Base-by-base conservation (phyloP, 1,284 basidiomycete species). In the Cutaneotrichosporon spelunceum region DNA sequence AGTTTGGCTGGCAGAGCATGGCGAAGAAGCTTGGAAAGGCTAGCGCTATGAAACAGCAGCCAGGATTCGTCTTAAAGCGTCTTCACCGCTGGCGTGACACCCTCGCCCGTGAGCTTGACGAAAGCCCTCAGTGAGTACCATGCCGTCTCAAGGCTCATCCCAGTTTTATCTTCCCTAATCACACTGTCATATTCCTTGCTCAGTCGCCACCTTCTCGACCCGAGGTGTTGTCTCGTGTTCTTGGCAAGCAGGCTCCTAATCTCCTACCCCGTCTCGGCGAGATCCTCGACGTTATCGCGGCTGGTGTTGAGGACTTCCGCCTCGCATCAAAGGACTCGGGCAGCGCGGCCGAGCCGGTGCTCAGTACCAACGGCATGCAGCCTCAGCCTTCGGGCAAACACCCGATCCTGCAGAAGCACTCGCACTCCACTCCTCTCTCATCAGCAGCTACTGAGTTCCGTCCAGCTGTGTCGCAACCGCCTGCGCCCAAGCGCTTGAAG, bases 1-100 rank as follows among this genome's bases (percentile, higher is more conserved):
- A 83, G 36, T 82, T 81, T 24, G 91, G 91, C 2, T 94, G 90
- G 90, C 84, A 87, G 65, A 83, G 82, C 5, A 78, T 93, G 33
- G 84, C 88, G n/a, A 84, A 82, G 68, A 91, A 89, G 76, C 89
- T 88, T 85, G 88, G 91, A 70, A 66, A 65, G 14, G 90, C 89
- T 71, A 57, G 69, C 29, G 57, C 61, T 16, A 59, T 82, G 81
- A 68, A 82, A 79, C 66, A 71, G 39, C 77, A 84, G 66, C 84
- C 85, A 63, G 78, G 81, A 49, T 83, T 83, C 47, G 85, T 93
- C n/a, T 91, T 90, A 75, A 84, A 82, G 61, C 82, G 82, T 0
- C 80, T 96, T 21, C 92, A 96, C 78, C 81, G 79, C 30, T 98
- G 95, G 95, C 83, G 95, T 66, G 94, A 98, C 73, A 72, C 74